Evolutionary conservation across 345 rosid genomes (phyloP), one percentile per base, ranked within the genome.

Genomic region (Pugionium dolabratum): DNA sequence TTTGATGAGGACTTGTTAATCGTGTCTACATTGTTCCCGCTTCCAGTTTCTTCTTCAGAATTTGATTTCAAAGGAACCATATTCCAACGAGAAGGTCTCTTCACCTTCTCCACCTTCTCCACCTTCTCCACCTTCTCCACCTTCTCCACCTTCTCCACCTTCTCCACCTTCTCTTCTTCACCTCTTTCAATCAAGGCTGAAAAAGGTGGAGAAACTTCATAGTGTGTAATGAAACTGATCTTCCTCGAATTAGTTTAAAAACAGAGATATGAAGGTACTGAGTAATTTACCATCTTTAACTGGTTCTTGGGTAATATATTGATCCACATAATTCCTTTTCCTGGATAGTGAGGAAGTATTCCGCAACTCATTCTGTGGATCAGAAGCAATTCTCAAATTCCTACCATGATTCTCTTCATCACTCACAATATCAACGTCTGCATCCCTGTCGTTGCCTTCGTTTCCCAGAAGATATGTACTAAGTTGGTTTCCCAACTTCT

Each of bases 401-500:
- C 72, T 57, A 77, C 64, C 75, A 56, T 63, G 72, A 34, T 73
- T 74, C 75, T 90, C 97, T 61, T 76, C 86, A 67, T 84, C 88
- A 75, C 89, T 90, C 43, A 79, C 73, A 43, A 79, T 74, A 64
- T 88, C 81, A 63, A 85, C 70, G 75, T 79, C 83, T 18, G 80
- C 80, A 70, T 84, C 88, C 77, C 81, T 86, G 75, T 79, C 94
- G 75, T 75, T 79, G 53, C 74, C 84, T 75, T 71, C 83, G 59
- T 54, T 79, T 72, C 62, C 75, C 68, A 60, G 58, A 44, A 71
- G 74, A 74, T 78, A 80, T 54, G 71, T 71, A 52, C 80, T 79
- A 74, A 94, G 91, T 75, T 89, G 88, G 73, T 78, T 81, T 67
- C 82, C 97, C 73, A 86, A 67, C 77, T 78, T 87, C 71, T 85